Evolutionary conservation across 257 asterid genomes (phyloP).

Genomic region (Scutellaria barbata): DNA sequence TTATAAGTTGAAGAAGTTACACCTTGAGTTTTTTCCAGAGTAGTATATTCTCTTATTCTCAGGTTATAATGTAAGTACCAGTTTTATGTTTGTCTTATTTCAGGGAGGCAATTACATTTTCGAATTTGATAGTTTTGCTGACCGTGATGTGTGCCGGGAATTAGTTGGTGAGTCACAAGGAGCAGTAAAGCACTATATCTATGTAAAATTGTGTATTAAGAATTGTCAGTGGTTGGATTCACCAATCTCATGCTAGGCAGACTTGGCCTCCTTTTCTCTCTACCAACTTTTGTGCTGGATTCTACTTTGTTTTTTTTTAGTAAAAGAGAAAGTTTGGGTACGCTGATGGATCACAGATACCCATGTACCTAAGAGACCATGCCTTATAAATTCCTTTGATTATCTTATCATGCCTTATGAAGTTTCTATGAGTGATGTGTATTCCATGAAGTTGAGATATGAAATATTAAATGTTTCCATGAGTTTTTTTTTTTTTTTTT

Average conservation of each 20-base stretch:
- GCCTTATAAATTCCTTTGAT: not conserved
- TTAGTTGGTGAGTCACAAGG: constrained; percentile 73
- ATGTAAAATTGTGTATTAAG: constrained; percentile 9
- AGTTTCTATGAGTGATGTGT: constrained; percentile 14
- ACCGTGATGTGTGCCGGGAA: constrained; percentile 87
- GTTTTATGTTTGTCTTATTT: constrained; percentile 35
- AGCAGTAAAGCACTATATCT: constrained; percentile 17
- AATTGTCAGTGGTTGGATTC: constrained; percentile 21
- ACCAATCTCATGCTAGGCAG: not conserved
- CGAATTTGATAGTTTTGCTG: constrained; percentile 79
- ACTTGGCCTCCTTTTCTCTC: not conserved
- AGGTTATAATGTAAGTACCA: constrained; percentile 28
- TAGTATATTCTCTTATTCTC: constrained; percentile 17
- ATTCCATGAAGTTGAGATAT: constrained; percentile 16
- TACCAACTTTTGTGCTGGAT: not conserved
- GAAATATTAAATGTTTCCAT: constrained; percentile 4
- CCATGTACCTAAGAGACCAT: not conserved
- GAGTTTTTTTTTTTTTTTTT: not conserved
- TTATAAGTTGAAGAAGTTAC: constrained; percentile 24
- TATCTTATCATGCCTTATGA: constrained; percentile 15
- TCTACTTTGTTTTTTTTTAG: constrained; percentile 12
- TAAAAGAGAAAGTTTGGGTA: constrained; percentile 6
- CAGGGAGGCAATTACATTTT: constrained; percentile 79
- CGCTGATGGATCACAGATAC: constrained; percentile 12
- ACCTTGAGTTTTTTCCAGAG: constrained; percentile 5